Base-by-base conservation (phyloP, 306 rosid genomes). In the Ceratonia siliqua region DNA sequence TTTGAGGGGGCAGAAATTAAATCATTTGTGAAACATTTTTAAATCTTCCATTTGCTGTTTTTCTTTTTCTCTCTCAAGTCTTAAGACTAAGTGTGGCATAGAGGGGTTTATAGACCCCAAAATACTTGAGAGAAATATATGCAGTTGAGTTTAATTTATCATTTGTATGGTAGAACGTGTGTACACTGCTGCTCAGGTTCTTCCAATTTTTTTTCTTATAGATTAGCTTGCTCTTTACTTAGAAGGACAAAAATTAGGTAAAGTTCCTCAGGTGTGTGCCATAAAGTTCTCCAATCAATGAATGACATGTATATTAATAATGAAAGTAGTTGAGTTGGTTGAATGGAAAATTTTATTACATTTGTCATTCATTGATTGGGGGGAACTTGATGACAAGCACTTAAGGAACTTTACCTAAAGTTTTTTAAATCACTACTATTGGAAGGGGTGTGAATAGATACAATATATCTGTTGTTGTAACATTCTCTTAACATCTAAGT, bases 161-260 rank as follows among this genome's bases (percentile, higher is more conserved):
- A 49, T 22, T 21, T 50, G 73, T 20, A 6, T 52, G 17, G 39
- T 17, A 21, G 50, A 56, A 14, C 28, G 28, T n/a, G 9, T 58
- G 17, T 28, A 9, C 5, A 27, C 48, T 28, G 15, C 36, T 27
- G 32, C 38, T 52, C n/a, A 56, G 21, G 46, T 6, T 30, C 12
- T 75, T 41, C 36, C 21, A 13, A 2, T n/a, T n/a, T 9, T 73
- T 69, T 46, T 52, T 2, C 39, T 42, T 54, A 1, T 68, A 17
- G 24, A 32, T 35, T 49, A 41, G 63, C 39, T 62, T 74, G 43
- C 18, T 20, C 56, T 66, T 77, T 63, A 18, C 49, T 17, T 45
- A 33, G 21, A 68, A 78, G n/a, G n/a, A n/a, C n/a, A n/a, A n/a
- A n/a, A n/a, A n/a, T n/a, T n/a, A n/a, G n/a, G n/a, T n/a, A n/a